A percentile compares a stretch with the other conserved stretches of the same genome.
Evolutionary conservation across 164 flowering plant genomes (phyloP).

Genomic region (Kingdonia uniflora): DNA sequence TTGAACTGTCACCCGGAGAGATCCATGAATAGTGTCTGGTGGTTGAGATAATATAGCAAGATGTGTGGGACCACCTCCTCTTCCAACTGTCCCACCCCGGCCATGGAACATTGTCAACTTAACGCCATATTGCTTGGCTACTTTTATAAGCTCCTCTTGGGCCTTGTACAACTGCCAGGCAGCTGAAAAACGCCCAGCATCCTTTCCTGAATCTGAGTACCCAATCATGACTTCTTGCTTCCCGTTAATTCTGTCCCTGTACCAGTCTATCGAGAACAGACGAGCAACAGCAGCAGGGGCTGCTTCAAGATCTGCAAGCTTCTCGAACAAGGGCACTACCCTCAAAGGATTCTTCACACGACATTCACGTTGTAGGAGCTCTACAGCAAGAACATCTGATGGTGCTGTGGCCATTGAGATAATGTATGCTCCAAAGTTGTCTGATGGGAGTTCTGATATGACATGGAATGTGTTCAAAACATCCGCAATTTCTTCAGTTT

Average conservation of each 20-base stretch:
- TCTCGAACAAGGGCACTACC: slow-evolving; percentile 95
- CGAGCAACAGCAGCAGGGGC: slow-evolving; percentile 95
- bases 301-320: slow-evolving; percentile 86
- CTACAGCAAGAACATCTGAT: slow-evolving; percentile 96
- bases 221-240: slow-evolving; percentile 99
- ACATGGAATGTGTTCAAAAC: slow-evolving; percentile 89
- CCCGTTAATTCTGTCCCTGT: slow-evolving; percentile 73
- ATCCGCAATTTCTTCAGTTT: slow-evolving; percentile 91
- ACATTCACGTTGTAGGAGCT: slow-evolving; percentile 93
- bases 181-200: slow-evolving; percentile 95
- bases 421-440: slow-evolving; percentile 92
- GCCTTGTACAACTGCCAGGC: slow-evolving; percentile 96
- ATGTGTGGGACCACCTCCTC: slow-evolving; percentile 99
- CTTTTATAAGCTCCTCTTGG: slow-evolving; percentile 93
- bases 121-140: slow-evolving; percentile 78
- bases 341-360: slow-evolving; percentile 76
- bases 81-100: slow-evolving; percentile 97
- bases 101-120: slow-evolving; percentile 99
- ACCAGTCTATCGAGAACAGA: slow-evolving; percentile 93
- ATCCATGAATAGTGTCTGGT: slow-evolving; percentile 91
- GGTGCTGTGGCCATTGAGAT: slow-evolving; percentile 99
- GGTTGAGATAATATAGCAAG: slow-evolving; percentile 99
- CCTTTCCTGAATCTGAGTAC: slow-evolving; percentile 97
- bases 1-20: slow-evolving; percentile 96
- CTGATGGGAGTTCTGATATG: slow-evolving; percentile 81